phyloP scores from a whole-genome alignment of 306 rosid species.

The Quillaja saponaria region DNA sequence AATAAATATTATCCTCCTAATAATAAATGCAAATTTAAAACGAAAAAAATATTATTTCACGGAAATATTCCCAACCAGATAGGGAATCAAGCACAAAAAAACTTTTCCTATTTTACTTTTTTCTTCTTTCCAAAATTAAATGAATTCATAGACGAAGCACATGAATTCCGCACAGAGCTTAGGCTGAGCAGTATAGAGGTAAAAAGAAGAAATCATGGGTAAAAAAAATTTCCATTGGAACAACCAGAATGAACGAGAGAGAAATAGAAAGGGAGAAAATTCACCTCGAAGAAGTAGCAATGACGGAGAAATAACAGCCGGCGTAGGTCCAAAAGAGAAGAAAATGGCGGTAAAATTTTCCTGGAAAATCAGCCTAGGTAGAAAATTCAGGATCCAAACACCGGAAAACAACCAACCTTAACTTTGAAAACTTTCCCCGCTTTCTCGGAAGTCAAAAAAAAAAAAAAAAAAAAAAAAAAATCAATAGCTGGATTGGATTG shows the following conservation, averaged over 20 bases:
- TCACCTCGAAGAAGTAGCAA: constrained; percentile 46
- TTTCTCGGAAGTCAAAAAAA: constrained; percentile 17
- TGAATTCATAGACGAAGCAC: not conserved
- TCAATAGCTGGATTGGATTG: constrained; percentile 48
- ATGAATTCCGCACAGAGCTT: not conserved
- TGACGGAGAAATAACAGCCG: constrained; percentile 32
- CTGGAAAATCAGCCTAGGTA: constrained; percentile 24
- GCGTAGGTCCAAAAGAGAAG: constrained; percentile 40
- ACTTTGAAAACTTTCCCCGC: constrained; percentile 28
- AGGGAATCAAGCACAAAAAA: constrained; percentile 13
- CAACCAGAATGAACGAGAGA: not conserved
- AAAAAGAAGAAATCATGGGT: not conserved
- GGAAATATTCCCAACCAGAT: not conserved
- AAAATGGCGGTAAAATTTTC: constrained; percentile 29
- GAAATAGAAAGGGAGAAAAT: not conserved
- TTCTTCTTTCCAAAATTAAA: not conserved
- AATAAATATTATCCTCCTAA: no score
- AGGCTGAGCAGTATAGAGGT: not conserved
- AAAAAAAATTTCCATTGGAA: not conserved
- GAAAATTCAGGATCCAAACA: constrained; percentile 36
- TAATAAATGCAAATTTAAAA: no score
- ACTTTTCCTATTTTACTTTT: no score
- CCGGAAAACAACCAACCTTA: not conserved
- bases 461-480: constrained; percentile 12
- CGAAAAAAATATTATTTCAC: not conserved